A percentile compares a stretch with the other conserved stretches of the same genome.
Conservation (phyloP, 2,329 filamentous ascomycete species). For the Sordariomycetes sp. region DNA sequence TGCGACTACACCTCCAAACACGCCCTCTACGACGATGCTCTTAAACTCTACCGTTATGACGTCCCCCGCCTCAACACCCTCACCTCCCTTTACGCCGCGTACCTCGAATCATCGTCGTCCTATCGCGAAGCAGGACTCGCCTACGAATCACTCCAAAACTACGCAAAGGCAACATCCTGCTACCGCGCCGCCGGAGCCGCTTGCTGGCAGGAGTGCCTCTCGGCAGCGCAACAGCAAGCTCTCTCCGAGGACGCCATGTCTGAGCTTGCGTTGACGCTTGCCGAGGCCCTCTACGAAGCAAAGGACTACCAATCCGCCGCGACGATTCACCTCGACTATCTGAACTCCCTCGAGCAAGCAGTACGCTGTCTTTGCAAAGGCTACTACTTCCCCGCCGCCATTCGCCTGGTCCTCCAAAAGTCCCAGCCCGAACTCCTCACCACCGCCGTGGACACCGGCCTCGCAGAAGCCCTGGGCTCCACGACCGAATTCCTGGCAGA, state of each 20-base stretch:
- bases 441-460: slow-evolving; percentile 63
- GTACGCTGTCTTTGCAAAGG: slow-evolving; percentile 77
- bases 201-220: slow-evolving; percentile 87
- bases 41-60: slow-evolving; percentile 80
- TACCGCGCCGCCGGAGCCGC: slow-evolving; percentile 70
- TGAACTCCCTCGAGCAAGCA: slow-evolving; percentile 61
- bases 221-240: slow-evolving; percentile 58
- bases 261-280: slow-evolving; percentile 64
- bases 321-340: slow-evolving; percentile 72
- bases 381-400: slow-evolving; percentile 81
- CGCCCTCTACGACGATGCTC: slow-evolving; percentile 65
- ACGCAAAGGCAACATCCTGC: slow-evolving; percentile 65
- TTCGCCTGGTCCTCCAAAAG: slow-evolving; percentile 61
- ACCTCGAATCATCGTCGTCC: slow-evolving; percentile 65
- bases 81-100: slow-evolving; percentile 68
- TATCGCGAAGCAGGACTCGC: slow-evolving; percentile 84
- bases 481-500: slow-evolving; percentile 91
- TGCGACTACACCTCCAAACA: slow-evolving; percentile 72
- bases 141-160: slow-evolving; percentile 77
- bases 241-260: slow-evolving; percentile 50
- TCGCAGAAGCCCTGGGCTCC: slow-evolving; percentile 70
- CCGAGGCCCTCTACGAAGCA: slow-evolving; percentile 69
- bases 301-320: slow-evolving; percentile 79
- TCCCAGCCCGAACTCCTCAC: slow-evolving; percentile 53
- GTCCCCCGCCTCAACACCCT: slow-evolving; percentile 54